Percentiles rank a stretch among this genome's conserved stretches.
These are phyloP conservation scores for Apiosordaria backusii DNA, from an alignment of 495 filamentous ascomycete genomes.

Conservation along the genomic window DNA sequence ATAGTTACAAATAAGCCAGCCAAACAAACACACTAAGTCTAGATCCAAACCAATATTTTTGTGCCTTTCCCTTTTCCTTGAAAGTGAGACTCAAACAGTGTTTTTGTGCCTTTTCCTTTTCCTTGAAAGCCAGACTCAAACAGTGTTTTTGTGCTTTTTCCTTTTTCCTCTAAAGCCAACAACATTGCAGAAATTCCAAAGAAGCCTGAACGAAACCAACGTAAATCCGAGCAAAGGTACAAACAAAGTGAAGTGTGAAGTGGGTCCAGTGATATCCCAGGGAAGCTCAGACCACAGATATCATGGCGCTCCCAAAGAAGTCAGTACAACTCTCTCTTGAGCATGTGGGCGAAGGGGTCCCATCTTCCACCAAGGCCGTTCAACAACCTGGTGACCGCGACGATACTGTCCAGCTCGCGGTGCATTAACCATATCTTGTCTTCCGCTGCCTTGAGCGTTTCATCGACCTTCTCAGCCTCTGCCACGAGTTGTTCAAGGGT, in stretches of 20 bases:
- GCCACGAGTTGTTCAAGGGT: not conserved
- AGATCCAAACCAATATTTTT: not conserved
- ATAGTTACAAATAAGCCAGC: not conserved
- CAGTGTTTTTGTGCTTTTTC: not conserved
- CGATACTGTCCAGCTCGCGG: not conserved
- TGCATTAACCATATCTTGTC: not conserved
- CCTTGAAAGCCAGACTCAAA: not conserved
- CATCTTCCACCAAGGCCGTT: not conserved
- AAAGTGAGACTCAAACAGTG: no score
- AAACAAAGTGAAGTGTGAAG: not conserved
- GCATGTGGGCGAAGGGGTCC: not conserved
- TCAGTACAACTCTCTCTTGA: not conserved
- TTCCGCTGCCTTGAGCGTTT: not conserved
- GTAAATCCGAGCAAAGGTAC: not conserved
- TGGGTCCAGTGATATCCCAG: not conserved
- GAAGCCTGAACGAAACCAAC: not conserved
- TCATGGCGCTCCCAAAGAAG: not conserved
- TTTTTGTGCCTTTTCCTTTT: no score
- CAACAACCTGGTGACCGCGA: not conserved
- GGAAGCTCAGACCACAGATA: not conserved
- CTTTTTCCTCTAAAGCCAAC: not conserved
- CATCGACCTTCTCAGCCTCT: not conserved
- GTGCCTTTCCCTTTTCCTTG: not conserved
- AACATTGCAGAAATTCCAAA: not conserved
- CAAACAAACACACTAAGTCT: not conserved